Evolutionary conservation across 495 filamentous ascomycete genomes (phyloP), one percentile per base, ranked within the genome.

Genomic region (Lasiosphaeria ovina): DNA sequence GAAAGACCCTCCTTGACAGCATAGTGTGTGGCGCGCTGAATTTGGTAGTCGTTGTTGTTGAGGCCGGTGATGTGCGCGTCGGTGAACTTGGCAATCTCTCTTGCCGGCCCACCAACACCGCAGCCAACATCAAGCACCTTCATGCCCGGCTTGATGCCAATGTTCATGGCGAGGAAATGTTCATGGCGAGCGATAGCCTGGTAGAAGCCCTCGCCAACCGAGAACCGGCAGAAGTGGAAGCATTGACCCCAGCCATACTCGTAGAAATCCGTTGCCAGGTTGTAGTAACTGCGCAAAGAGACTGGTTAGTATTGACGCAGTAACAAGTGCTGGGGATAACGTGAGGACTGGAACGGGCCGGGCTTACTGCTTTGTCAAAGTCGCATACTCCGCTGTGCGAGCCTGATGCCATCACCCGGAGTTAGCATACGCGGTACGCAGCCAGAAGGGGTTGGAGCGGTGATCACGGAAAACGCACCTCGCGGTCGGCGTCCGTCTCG

Each of bases 31-130:
- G 94, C 95, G 54, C 94, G 90, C 75, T 97, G 85, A 71, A 98
- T 98, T 78, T 98, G 94, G 83, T 98, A 98, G 79, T 97, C 93
- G 79, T 98, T 98, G 87, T 98, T 98, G 86, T 98, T 98, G 71
- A 98, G 77, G 44, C 94, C 94, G 32, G 91, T 88, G 61, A 97
- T 84, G 68, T 97, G 92, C 69, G 83, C 87, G 64, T 89, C 93
- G 48, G 92, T 86, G 81, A 98, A 98, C 74, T 96, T 93, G 73
- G 89, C 89, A 65, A 98, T 98, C 79, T 98, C 94, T 59, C 94
- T 85, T 31, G 95, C 94, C n/a, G 94, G 94, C 52, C 94, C 95
- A 65, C 94, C 94, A 55, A 98, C 91, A 83, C 94, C 94, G 75
- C 95, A 98, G 55, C 94, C 94, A 59, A 98, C 95, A 75, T 98